Percentiles rank a stretch among this genome's conserved stretches.
Conservation (phyloP, 345 rosid species). For the Isatis tinctoria region DNA sequence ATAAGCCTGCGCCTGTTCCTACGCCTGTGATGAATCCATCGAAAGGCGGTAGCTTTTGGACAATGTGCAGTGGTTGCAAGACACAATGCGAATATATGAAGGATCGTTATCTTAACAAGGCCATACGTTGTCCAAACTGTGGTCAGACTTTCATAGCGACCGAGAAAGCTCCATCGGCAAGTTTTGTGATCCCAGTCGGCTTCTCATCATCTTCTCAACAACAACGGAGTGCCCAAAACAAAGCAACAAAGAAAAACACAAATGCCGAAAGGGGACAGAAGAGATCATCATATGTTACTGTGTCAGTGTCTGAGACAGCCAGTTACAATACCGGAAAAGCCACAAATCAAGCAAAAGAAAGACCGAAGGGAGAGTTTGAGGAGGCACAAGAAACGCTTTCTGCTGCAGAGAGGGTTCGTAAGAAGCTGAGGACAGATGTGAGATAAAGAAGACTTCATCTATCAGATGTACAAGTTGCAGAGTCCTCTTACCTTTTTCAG, state of each 20-base stretch:
- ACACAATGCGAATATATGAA: constrained; percentile 54
- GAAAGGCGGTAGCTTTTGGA: too few relatives aligned
- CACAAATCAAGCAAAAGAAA: neutral
- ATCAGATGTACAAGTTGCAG: too few relatives aligned
- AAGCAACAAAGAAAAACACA: constrained; percentile 12
- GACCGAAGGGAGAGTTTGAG: neutral
- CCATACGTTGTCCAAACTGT: constrained; percentile 64
- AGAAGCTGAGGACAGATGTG: neutral
- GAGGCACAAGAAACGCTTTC: neutral
- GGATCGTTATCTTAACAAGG: constrained; percentile 47
- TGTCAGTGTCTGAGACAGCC: neutral
- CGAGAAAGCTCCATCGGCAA: constrained; percentile 18
- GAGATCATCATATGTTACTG: neutral
- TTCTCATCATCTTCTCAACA: neutral
- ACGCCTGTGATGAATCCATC: too few relatives aligned
- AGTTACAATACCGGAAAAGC: neutral
- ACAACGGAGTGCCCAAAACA: neutral
- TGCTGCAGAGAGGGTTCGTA: neutral
- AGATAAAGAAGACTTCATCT: too few relatives aligned
- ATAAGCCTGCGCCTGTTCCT: neutral
- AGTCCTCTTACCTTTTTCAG: too few relatives aligned
- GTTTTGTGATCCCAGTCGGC: neutral
- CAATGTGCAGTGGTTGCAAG: constrained; percentile 31
- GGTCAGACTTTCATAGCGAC: constrained; percentile 50
- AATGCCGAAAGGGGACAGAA: neutral